phyloP scores from a whole-genome alignment of 805 yeast species.

The Ogataea nitratoaversa region DNA sequence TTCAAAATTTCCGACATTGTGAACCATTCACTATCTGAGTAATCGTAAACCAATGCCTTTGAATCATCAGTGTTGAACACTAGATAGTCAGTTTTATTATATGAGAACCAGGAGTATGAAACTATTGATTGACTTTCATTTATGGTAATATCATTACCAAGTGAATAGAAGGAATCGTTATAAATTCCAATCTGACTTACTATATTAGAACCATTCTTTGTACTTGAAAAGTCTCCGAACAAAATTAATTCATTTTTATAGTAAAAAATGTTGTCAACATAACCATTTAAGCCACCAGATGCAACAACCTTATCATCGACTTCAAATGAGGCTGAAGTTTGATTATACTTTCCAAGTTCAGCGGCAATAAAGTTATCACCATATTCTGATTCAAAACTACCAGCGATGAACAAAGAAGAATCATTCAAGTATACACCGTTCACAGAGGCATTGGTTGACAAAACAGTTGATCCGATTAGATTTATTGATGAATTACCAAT shows the following conservation, averaged over 20 bases:
- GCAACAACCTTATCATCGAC: slow-evolving; percentile 20
- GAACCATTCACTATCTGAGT: slow-evolving; percentile 34
- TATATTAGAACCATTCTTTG: slow-evolving; percentile 27
- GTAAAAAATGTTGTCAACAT: background rate
- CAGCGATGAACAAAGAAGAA: slow-evolving; percentile 42
- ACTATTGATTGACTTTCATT: slow-evolving; percentile 11
- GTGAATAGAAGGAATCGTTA: slow-evolving; percentile 37
- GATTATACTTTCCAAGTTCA: slow-evolving; percentile 21
- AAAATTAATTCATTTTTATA: slow-evolving; percentile 34
- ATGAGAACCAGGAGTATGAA: slow-evolving; percentile 22
- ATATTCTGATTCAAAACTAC: slow-evolving; percentile 38
- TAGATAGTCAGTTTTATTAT: slow-evolving; percentile 38
- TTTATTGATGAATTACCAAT: slow-evolving; percentile 49
- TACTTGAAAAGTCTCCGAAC: slow-evolving; percentile 35
- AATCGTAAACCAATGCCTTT: slow-evolving; percentile 37
- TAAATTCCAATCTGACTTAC: slow-evolving; percentile 21
- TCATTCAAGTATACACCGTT: slow-evolving; percentile 30
- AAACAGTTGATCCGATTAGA: slow-evolving; percentile 29
- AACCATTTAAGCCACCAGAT: slow-evolving; percentile 33
- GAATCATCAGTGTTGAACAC: slow-evolving; percentile 31
- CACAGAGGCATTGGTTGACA: slow-evolving; percentile 40
- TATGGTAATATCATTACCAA: slow-evolving; percentile 49
- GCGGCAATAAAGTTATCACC: slow-evolving; percentile 37
- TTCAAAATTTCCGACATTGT: slow-evolving; percentile 21
- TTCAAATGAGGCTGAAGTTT: slow-evolving; percentile 9